Percentiles rank a stretch among this genome's conserved stretches.
Conservation (phyloP, 176 grass and related monocot genomes). For the Triticum urartu region DNA sequence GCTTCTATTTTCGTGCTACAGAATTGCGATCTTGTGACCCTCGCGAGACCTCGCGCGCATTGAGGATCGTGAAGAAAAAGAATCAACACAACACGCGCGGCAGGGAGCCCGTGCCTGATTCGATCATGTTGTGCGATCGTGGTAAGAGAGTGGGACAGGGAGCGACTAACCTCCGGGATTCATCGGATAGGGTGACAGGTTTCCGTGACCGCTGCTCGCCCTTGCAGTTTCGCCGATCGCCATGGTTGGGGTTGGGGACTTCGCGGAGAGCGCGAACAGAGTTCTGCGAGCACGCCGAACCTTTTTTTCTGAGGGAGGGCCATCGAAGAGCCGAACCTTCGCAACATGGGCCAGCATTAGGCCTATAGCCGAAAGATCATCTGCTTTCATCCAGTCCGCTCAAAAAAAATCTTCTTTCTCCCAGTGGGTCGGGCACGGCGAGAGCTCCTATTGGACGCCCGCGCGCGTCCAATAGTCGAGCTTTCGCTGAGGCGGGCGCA, state of each 20-base stretch:
- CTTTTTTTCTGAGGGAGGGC: neutral
- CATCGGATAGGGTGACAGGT: too few relatives aligned
- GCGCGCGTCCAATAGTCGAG: too few relatives aligned
- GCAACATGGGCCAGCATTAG: neutral
- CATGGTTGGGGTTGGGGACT: neutral
- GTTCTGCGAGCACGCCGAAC: too few relatives aligned
- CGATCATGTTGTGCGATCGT: neutral
- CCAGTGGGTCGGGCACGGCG: too few relatives aligned
- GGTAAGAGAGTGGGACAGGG: neutral
- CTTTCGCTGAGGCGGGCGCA: too few relatives aligned
- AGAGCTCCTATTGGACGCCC: too few relatives aligned
- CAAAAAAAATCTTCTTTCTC: too few relatives aligned
- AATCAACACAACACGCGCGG: neutral
- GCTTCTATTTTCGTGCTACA: too few relatives aligned
- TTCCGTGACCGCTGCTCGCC: neutral
- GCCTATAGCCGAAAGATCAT: neutral
- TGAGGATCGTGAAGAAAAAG: neutral
- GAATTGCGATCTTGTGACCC: too few relatives aligned
- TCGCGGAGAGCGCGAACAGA: neutral
- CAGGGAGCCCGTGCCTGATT: neutral
- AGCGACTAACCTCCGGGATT: neutral
- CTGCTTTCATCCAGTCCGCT: too few relatives aligned
- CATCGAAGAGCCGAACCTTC: neutral
- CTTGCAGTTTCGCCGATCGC: neutral
- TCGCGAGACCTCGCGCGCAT: too few relatives aligned